phyloP scores from a whole-genome alignment of 495 filamentous ascomycete species.

The Xylaria longipes region DNA sequence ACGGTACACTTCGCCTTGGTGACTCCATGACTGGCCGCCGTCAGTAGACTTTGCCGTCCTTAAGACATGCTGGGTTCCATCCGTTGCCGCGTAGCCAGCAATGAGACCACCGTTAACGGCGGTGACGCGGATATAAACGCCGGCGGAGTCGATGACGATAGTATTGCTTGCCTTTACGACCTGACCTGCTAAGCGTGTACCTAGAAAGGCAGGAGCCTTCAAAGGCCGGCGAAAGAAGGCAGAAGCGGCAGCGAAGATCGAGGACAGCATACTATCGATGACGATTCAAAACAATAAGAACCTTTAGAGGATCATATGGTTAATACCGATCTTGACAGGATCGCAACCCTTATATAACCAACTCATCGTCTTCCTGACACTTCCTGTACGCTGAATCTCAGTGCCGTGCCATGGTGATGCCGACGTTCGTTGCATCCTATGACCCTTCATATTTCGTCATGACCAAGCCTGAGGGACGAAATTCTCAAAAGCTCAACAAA shows the following conservation, averaged over 20 bases:
- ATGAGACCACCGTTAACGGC: constrained; percentile 50
- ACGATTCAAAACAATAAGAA: neutral
- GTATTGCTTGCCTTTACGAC: constrained; percentile 32
- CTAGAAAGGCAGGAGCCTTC: constrained; percentile 16
- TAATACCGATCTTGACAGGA: neutral
- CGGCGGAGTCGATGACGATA: constrained; percentile 40
- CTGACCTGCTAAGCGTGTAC: constrained; percentile 27
- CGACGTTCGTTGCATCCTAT: constrained; percentile 8
- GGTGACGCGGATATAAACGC: constrained; percentile 57
- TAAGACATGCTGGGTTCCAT: constrained; percentile 44
- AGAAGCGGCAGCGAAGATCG: constrained; percentile 12
- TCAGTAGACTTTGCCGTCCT: constrained; percentile 47
- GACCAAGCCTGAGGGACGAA: neutral
- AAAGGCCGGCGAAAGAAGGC: constrained; percentile 17
- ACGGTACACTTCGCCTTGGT: constrained; percentile 43
- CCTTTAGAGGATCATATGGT: neutral
- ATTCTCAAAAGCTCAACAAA: neutral
- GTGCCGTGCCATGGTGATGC: constrained; percentile 8
- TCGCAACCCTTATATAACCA: constrained; percentile 5
- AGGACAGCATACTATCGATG: constrained; percentile 25
- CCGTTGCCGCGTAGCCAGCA: constrained; percentile 48
- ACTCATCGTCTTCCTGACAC: neutral
- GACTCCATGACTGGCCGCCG: constrained; percentile 49
- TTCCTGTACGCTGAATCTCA: neutral
- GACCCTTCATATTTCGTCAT: constrained; percentile 1